Base-by-base conservation (phyloP, 495 filamentous ascomycete species). In the Penicillium salamii region DNA sequence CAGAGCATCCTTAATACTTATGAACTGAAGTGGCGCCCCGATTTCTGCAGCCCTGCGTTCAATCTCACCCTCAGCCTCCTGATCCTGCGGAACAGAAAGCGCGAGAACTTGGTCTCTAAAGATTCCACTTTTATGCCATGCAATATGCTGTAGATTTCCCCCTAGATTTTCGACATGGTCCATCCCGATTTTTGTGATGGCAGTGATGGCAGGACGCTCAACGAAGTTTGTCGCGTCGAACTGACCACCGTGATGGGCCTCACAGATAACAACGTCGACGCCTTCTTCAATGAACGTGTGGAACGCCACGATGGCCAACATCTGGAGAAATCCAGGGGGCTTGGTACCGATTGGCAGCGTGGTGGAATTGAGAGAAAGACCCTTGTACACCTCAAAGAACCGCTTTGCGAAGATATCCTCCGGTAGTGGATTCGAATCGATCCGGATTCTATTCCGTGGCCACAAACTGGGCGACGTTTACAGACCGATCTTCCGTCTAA, bases 41-140 rank as follows among this genome's bases (percentile, higher is more conserved):
- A 5, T 28, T 28, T 28, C 24, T 28, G 35, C 5, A 50, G 54
- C 33, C 35, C 44, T 2, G 50, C 38, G 17, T 65, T 51, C 55
- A 0, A 81, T 80, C 0, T 62, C 64, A 57, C 79, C 84, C 52
- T 93, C 88, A 3, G 54, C 52, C 2, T 54, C 66, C 2, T 71
- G 59, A 0, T 75, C 69, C 63, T 95, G 89, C 12, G 70, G 71
- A 0, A 86, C 76, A 0, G 86, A 87, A 44, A 93, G 88, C 3
- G 85, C 87, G 2, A 78, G 75, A 8, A 72, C 69, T 0, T 78
- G 83, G 5, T 54, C 12, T 60, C 93, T 96, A 71, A 95, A 83
- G 34, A 95, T 88, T 6, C 91, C 91, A 0, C 82, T 80, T 62
- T 96, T 95, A 58, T 95, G 89, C 91, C 90, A 95, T 4, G 90